These are phyloP conservation scores for Venturia oleaginea DNA, from an alignment of 2,329 filamentous ascomycete species.

Conservation along the genomic window DNA sequence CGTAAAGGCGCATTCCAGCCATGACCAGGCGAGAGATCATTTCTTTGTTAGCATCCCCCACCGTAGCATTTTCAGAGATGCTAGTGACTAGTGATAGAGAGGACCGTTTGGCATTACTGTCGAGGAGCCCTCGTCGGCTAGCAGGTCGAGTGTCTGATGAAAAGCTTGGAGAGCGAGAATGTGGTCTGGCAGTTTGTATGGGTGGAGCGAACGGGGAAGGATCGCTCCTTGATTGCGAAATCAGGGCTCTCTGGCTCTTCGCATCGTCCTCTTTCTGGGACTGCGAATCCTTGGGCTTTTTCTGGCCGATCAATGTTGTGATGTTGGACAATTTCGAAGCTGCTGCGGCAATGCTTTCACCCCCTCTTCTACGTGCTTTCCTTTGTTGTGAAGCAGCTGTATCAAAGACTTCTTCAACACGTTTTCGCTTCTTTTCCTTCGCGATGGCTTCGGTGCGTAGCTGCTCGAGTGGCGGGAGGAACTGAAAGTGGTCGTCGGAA, in stretches of 20 bases:
- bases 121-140: conserved; percentile 20
- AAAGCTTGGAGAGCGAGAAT: conserved; percentile 8
- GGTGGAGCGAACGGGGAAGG: conserved; percentile 15
- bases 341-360: conserved; percentile 34
- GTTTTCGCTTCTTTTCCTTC: conserved; percentile 32
- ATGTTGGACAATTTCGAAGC: conserved; percentile 26
- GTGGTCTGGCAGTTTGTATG: conserved; percentile 17
- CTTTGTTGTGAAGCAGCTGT: conserved; percentile 36
- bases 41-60: conserved; percentile 40
- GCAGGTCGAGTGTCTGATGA: conserved; percentile 8
- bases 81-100: conserved; percentile 27
- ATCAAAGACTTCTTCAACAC: conserved; percentile 36
- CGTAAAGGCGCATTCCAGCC: conserved; percentile 45
- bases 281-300: conserved; percentile 25
- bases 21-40: conserved; percentile 41
- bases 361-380: conserved; percentile 34
- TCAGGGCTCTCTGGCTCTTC: not conserved
- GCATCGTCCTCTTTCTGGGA: not conserved
- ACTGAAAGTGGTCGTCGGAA: conserved; percentile 19
- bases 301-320: conserved; percentile 21
- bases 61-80: conserved; percentile 24
- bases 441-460: conserved; percentile 18
- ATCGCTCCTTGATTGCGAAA: not conserved
- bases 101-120: conserved; percentile 22
- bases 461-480: conserved; percentile 22